Base-by-base conservation (phyloP, 2,329 filamentous ascomycete species). In the Trichoderma cornu-damae region DNA sequence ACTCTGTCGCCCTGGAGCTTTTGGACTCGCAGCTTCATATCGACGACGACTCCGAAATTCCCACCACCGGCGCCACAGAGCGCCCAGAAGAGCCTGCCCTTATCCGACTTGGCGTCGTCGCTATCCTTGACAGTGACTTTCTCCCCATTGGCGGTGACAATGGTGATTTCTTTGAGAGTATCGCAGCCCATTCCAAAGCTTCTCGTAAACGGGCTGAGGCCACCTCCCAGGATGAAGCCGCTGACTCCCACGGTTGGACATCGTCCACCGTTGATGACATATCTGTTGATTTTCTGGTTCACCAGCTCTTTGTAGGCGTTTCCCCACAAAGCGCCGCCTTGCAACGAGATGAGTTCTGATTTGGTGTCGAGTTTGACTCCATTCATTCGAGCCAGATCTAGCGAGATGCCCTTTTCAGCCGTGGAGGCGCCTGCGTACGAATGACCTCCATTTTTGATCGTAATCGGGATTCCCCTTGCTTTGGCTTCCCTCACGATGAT, bases 1-100 rank as follows among this genome's bases (percentile, higher is more conserved):
- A 72, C 35, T 2, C 32, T 26, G 0, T 26, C 0, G 5, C 56
- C 38, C 0, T 28, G 18, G 0, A 69, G 59, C 3, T 63, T 6
- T 8, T 64, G 42, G 24, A 70, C 34, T 2, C 53, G 42, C 18
- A 72, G 30, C 53, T 68, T 70, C 59, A 72, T 63, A 20, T 69
- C 12, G 0, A 67, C 65, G 0, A 75, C 60, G 1, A 77, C 68
- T 0, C 74, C 75, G 26, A 72, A 76, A 3, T 74, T 76, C 2
- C 70, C 73, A 7, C 70, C 70, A 0, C 75, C 74, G 2, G 68
- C 73, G 4, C 75, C 74, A 1, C 70, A 64, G 3, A 76, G 66
- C 0, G 73, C 74, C 64, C 69, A 75, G 63, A 76, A 77, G 1
- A 75, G 59, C 2, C 61, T 35, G 20, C 44, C 44, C 14, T 56